Evolutionary conservation across 768 basidiomycete genomes (phyloP).

Genomic region (Myochromella boudieri): DNA sequence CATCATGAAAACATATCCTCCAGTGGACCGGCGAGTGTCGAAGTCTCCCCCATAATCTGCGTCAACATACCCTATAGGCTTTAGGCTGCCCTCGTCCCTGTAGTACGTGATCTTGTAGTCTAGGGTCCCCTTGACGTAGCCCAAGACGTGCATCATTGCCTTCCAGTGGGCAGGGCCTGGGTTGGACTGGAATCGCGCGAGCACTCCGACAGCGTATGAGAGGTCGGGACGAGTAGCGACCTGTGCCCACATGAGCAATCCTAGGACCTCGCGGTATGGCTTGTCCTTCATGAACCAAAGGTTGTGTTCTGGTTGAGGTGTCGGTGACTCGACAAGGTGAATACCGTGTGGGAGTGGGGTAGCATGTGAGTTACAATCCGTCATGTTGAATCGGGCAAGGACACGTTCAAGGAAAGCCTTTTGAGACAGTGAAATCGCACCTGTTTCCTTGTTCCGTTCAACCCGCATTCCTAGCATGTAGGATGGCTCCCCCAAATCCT

Average conservation of each 20-base stretch:
- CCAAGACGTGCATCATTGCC: conserved; percentile 27
- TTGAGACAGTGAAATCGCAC: conserved; percentile 18
- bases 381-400: background rate
- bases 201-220: background rate
- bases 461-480: conserved; percentile 31
- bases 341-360: background rate
- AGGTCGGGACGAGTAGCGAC: conserved; percentile 13
- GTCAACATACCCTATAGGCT: conserved; percentile 15
- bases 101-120: conserved; percentile 1
- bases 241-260: background rate
- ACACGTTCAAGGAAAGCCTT: background rate
- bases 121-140: background rate
- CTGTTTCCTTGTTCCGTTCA: conserved; percentile 17
- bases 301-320: background rate
- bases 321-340: background rate
- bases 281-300: background rate
- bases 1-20: conserved; percentile 25
- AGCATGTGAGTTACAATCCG: background rate
- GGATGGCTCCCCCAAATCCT: background rate
- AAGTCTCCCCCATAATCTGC: conserved; percentile 27
- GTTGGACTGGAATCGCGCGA: conserved; percentile 7
- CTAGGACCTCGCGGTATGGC: background rate
- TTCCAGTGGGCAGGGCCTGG: conserved; percentile 33
- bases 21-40: conserved; percentile 23
- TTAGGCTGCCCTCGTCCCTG: background rate